Evolutionary conservation across 164 flowering plant genomes (phyloP).

Genomic region (Vitis rupestris): DNA sequence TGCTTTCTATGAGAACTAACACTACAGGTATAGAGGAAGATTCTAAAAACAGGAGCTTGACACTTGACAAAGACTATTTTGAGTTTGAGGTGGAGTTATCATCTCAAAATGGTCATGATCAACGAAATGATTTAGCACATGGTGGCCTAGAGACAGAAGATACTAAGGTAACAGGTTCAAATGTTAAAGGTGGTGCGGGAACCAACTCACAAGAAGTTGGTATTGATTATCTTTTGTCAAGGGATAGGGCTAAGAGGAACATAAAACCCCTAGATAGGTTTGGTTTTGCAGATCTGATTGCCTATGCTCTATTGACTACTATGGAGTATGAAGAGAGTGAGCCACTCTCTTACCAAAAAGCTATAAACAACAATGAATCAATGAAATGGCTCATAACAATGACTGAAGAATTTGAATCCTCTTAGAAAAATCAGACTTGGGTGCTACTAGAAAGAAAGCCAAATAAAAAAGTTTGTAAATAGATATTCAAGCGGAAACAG

Average conservation of each 20-base stretch:
- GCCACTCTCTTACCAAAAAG: constrained; percentile 10
- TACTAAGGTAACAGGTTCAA: too few species aligned
- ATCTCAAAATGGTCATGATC: too few species aligned
- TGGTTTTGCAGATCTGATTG: constrained; percentile 1
- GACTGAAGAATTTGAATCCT: constrained; percentile 17
- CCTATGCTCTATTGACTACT: constrained; percentile 9
- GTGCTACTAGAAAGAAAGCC: constrained; percentile 4
- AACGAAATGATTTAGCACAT: too few species aligned
- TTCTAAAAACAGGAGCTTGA: too few species aligned
- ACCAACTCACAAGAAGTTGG: too few species aligned
- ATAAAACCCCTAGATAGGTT: neutral
- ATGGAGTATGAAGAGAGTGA: constrained; percentile 1
- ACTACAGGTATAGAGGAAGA: too few species aligned
- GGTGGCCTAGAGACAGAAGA: too few species aligned
- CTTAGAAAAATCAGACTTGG: constrained; percentile 14
- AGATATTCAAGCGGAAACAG: neutral
- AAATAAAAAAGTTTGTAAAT: constrained; percentile 7
- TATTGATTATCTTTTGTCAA: neutral
- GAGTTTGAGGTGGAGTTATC: too few species aligned
- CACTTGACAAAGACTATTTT: too few species aligned
- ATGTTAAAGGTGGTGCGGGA: too few species aligned
- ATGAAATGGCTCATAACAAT: neutral
- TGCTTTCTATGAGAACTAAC: too few species aligned
- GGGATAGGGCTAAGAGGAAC: neutral
- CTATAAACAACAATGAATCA: neutral